A percentile compares a stretch with the other conserved stretches of the same genome.
Evolutionary conservation across 192 early-diverging fungal species (phyloP).

Genomic region (Rhizophagus prolifer): DNA sequence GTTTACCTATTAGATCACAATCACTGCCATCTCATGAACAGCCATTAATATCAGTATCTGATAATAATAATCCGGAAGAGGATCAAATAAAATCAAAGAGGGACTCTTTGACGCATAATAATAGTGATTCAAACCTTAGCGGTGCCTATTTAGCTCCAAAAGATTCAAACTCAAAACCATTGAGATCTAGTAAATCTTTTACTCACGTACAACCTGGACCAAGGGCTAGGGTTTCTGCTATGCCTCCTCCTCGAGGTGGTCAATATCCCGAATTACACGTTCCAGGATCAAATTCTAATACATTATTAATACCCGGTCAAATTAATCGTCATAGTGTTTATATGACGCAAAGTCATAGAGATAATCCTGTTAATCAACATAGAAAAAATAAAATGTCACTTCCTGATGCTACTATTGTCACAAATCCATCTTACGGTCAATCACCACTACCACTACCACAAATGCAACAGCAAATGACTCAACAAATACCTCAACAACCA

Average conservation of each 20-base stretch:
- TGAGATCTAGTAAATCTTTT: conserved; percentile 19
- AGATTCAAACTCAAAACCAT: not conserved
- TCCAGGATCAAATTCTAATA: not conserved
- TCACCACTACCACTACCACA: not conserved
- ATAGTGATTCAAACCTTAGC: conserved; percentile 7
- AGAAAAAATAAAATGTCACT: not conserved
- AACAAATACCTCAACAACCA: conserved; percentile 3
- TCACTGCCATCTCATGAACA: conserved; percentile 7
- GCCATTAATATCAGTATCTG: not conserved
- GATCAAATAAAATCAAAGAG: not conserved
- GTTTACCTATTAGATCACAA: conserved; percentile 1
- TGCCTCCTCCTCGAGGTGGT: conserved; percentile 3
- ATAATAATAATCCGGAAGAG: not conserved
- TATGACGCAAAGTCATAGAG: not conserved
- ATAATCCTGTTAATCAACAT: not conserved
- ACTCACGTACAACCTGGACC: not conserved
- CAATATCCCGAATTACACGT: conserved; percentile 4
- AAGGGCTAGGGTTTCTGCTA: not conserved
- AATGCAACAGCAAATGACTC: not conserved
- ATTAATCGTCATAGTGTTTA: not conserved
- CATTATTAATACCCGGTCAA: not conserved
- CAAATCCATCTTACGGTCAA: not conserved
- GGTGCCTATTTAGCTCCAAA: not conserved
- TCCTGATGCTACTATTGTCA: not conserved
- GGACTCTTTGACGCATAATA: not conserved